Evolutionary conservation across 1,284 basidiomycete genomes (phyloP).

Genomic region (Pseudozyma sp.): DNA sequence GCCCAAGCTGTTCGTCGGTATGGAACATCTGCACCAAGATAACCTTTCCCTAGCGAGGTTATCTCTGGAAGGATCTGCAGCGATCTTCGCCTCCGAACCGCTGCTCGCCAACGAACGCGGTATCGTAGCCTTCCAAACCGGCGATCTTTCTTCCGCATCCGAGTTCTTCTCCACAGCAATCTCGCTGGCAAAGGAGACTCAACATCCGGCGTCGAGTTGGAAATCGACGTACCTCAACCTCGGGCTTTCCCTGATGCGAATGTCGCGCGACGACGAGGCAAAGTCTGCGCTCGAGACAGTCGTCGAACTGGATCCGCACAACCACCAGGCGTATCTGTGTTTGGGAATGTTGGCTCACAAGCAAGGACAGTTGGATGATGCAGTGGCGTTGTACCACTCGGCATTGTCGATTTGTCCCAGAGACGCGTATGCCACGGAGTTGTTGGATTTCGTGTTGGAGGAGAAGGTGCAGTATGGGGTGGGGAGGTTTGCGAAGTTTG

Average conservation of each 20-base stretch:
- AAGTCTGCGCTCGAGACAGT: constrained; percentile 41
- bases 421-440: constrained; percentile 49
- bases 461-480: constrained; percentile 49
- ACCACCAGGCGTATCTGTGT: constrained; percentile 54
- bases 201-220: constrained; percentile 86
- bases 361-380: constrained; percentile 52
- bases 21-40: constrained; percentile 94
- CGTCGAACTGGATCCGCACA: constrained; percentile 59
- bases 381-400: constrained; percentile 60
- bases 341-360: constrained; percentile 61
- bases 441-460: constrained; percentile 54
- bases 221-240: constrained; percentile 79
- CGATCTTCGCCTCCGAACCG: constrained; percentile 86
- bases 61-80: constrained; percentile 82
- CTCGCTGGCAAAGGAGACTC: constrained; percentile 75
- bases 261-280: constrained; percentile 43
- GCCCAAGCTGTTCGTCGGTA: constrained; percentile 93
- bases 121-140: constrained; percentile 88
- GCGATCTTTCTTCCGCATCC: constrained; percentile 78
- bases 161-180: constrained; percentile 70
- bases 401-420: constrained; percentile 53
- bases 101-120: constrained; percentile 91
- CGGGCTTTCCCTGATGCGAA: constrained; percentile 41
- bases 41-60: constrained; percentile 86
- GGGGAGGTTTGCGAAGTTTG: constrained; percentile 16